phyloP scores from a whole-genome alignment of 2,329 filamentous ascomycete genomes.

The Arthroderma sp. region DNA sequence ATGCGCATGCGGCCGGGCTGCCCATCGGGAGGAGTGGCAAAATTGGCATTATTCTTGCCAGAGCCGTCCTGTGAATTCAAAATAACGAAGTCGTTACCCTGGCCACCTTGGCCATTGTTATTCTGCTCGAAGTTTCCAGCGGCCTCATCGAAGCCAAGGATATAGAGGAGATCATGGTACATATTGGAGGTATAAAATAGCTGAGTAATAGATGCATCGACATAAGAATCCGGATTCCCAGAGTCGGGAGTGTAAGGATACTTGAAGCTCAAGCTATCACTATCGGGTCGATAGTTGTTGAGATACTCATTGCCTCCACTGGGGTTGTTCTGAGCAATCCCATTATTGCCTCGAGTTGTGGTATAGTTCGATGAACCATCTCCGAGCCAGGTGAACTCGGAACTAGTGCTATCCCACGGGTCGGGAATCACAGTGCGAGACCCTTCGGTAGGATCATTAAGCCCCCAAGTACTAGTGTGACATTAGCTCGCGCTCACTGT shows the following conservation, averaged over 20 bases:
- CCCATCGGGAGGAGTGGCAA: conserved; percentile 10
- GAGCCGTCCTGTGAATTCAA: conserved; percentile 10
- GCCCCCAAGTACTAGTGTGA: conserved; percentile 5
- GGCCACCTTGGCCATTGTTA: conserved; percentile 8
- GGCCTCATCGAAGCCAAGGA: conserved; percentile 8
- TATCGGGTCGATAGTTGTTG: conserved; percentile 11
- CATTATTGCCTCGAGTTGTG: conserved; percentile 9
- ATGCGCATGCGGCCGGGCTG: conserved; percentile 9
- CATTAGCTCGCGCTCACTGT: not conserved
- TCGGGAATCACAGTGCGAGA: conserved; percentile 4
- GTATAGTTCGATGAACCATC: conserved; percentile 5
- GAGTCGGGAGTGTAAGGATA: conserved; percentile 6
- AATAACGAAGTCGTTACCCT: conserved; percentile 8
- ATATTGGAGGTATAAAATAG: conserved; percentile 9
- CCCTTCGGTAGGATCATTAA: conserved; percentile 10
- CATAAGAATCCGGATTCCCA: conserved; percentile 5
- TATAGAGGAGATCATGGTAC: conserved; percentile 7
- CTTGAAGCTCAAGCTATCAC: conserved; percentile 4
- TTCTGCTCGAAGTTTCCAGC: conserved; percentile 9
- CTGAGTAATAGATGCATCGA: conserved; percentile 9
- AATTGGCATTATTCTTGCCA: conserved; percentile 10
- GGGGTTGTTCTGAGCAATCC: conserved; percentile 8
- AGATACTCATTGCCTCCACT: conserved; percentile 4
- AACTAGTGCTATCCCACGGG: conserved; percentile 6
- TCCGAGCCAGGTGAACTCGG: conserved; percentile 8